Conservation (phyloP, 2,329 filamentous ascomycete genomes). For the Escovopsis sp. region DNA sequence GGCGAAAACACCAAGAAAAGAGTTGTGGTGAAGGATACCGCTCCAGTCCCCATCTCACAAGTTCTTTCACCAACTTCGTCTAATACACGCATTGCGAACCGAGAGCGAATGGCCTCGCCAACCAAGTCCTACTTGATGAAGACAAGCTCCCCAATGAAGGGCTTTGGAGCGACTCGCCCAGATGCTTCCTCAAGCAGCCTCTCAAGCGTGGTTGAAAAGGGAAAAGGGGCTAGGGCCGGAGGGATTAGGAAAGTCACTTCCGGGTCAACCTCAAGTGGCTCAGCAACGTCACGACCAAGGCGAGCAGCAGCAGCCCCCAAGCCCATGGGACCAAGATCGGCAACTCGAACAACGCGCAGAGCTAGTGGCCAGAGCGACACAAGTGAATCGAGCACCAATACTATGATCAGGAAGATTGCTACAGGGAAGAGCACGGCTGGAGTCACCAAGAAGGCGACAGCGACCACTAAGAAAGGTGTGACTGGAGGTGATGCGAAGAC, state of each 20-base stretch:
- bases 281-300: conserved; percentile 14
- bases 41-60: conserved; percentile 31
- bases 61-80: conserved; percentile 72
- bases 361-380: conserved; percentile 46
- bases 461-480: conserved; percentile 38
- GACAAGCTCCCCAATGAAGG: conserved; percentile 49
- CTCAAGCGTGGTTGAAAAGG: conserved; percentile 45
- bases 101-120: conserved; percentile 35
- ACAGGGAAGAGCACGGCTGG: conserved; percentile 22
- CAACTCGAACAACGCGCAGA: conserved; percentile 35
- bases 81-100: conserved; percentile 52
- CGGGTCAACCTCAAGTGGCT: conserved; percentile 25
- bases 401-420: conserved; percentile 43
- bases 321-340: conserved; percentile 20
- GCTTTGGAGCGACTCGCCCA: conserved; percentile 24
- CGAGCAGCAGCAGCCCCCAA: conserved; percentile 23
- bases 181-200: conserved; percentile 30
- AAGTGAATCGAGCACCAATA: conserved; percentile 49
- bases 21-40: conserved; percentile 29
- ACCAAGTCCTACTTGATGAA: conserved; percentile 43
- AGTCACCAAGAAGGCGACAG: conserved; percentile 35
- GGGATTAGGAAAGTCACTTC: conserved; percentile 31
- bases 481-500: conserved; percentile 33
- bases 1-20: conserved; percentile 58
- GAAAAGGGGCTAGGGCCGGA: conserved; percentile 39